Evolutionary conservation across 306 rosid species (phyloP).

Genomic region (Gillenia trifoliata): DNA sequence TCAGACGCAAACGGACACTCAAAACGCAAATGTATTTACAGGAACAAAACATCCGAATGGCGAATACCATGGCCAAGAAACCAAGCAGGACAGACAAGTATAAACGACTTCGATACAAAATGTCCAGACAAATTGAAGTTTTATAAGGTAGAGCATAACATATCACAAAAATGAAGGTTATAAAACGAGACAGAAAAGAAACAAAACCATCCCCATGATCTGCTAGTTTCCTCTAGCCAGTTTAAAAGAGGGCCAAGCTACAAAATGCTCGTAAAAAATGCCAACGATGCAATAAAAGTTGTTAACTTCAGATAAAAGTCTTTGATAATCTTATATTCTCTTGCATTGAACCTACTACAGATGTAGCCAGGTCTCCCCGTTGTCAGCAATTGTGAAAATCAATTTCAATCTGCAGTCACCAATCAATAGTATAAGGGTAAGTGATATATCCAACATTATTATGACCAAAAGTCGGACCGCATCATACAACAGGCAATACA

Average conservation of each 20-base stretch:
- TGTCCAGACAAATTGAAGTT: neutral
- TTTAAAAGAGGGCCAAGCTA: neutral
- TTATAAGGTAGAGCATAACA: neutral
- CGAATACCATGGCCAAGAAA: neutral
- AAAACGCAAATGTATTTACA: neutral
- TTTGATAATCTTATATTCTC: neutral
- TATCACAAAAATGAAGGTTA: neutral
- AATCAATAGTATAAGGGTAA: neutral
- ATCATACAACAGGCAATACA: neutral
- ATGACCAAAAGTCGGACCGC: neutral
- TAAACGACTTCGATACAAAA: neutral
- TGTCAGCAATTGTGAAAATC: neutral
- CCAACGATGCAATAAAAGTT: neutral
- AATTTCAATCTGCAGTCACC: conserved; percentile 10
- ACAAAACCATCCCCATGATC: conserved; percentile 6
- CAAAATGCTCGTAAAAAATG: neutral
- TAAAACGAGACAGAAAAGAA: neutral
- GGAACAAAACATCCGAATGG: neutral
- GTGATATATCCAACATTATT: neutral
- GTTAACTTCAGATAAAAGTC: neutral
- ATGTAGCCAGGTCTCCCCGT: neutral
- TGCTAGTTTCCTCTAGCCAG: neutral
- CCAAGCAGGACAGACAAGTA: neutral
- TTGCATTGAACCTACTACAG: neutral
- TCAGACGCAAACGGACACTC: no score